These are phyloP conservation scores for Phoma sp. DNA, from an alignment of 2,329 filamentous ascomycete species.

Conservation along the genomic window DNA sequence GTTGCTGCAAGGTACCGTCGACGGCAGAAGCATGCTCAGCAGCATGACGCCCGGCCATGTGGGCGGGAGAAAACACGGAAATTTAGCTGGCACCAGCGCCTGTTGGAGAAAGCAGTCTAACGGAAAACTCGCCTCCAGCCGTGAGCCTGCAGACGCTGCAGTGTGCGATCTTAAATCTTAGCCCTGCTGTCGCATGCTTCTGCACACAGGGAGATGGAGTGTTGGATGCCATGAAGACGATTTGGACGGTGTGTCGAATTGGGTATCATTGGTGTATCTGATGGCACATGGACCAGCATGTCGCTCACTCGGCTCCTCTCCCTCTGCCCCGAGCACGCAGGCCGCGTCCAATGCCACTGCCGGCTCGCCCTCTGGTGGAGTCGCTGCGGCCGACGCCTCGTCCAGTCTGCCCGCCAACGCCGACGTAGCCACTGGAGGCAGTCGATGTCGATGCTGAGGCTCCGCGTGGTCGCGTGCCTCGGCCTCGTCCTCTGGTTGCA, in stretches of 20 bases:
- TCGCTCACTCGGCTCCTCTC: slow-evolving; percentile 14
- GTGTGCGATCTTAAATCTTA: not conserved
- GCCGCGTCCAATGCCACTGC: slow-evolving; percentile 52
- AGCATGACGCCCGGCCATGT: not conserved
- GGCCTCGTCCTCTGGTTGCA: slow-evolving; percentile 45
- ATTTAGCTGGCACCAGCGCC: not conserved
- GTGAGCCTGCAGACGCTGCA: not conserved
- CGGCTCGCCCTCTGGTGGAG: slow-evolving; percentile 51
- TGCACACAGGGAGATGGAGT: not conserved
- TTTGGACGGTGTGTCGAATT: slow-evolving; percentile 3
- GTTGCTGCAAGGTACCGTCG: slow-evolving; percentile 11
- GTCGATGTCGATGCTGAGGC: slow-evolving; percentile 34
- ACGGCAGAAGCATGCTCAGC: not conserved
- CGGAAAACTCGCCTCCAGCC: not conserved
- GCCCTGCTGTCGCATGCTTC: not conserved
- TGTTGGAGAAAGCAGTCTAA: not conserved
- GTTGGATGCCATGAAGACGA: not conserved
- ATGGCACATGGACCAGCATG: slow-evolving; percentile 5
- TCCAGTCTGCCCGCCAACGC: slow-evolving; percentile 54
- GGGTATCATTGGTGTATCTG: slow-evolving; percentile 20
- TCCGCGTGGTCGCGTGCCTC: slow-evolving; percentile 45
- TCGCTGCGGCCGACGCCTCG: slow-evolving; percentile 57
- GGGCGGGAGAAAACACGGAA: not conserved
- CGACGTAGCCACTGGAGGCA: slow-evolving; percentile 49
- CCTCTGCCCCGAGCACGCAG: slow-evolving; percentile 43